Evolutionary conservation across 352 stramenopile genomes (phyloP), one percentile per base, ranked within the genome.

Genomic region (Phytophthora sansomeana): DNA sequence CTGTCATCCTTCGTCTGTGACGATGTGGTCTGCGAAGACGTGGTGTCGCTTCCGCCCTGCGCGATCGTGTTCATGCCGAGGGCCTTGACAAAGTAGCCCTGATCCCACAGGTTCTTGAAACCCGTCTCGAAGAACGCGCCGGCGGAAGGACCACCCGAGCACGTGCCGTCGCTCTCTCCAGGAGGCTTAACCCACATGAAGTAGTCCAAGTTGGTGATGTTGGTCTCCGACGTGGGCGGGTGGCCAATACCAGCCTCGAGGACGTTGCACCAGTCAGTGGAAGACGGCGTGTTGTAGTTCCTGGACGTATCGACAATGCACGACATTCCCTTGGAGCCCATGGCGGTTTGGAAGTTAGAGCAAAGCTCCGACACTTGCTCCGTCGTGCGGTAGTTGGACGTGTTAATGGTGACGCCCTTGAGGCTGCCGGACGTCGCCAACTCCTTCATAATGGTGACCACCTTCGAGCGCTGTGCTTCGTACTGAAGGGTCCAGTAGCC

Each of bases 161-260:
- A 93, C 47, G 51, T 63, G 48, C 85, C 85, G 50, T 93, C 85
- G 30, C 75, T 87, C 67, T 93, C 81, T 54, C 85, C 83, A 35
- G 77, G 81, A 17, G 71, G 69, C 54, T 93, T 93, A 48, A 90
- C 75, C 79, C 81, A 93, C 69, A 91, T 72, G 26, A 85, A 91
- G 66, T 91, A 91, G 66, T 91, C 83, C 2, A 93, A 50, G 51
- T 87, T 85, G 4, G 42, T 30, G 36, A 77, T 58, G 0, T 75
- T 74, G 2, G 82, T 91, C 28, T 84, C 57, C 9, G 62, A 74
- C 1, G 82, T 89, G 1, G 79, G 80, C 13, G 75, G 77, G 2
- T 66, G 26, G 7, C 81, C 81, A 35, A 90, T 83, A 17, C 79
- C 81, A 14, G 67, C 75, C 4, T 46, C 36, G 0, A 61, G 46